These are phyloP conservation scores for Sphagnurus paluster DNA, from an alignment of 1,284 basidiomycete species.

Conservation along the genomic window DNA sequence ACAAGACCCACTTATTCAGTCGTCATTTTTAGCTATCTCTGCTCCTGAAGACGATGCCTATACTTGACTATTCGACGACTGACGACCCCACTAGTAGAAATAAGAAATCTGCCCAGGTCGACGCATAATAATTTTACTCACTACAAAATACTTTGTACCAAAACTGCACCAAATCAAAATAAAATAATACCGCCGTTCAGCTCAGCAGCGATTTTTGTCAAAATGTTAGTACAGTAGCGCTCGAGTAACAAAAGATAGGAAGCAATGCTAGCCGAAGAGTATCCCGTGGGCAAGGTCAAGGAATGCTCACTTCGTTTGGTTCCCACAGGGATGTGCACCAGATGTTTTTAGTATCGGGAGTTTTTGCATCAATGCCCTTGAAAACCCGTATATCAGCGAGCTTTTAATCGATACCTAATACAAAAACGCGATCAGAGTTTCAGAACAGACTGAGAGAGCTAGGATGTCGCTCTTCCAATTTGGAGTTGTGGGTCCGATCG, in stretches of 20 bases:
- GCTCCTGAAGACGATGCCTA: conserved; percentile 33
- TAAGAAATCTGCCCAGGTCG: background rate
- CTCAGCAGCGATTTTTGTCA: background rate
- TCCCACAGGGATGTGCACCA: background rate
- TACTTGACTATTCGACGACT: conserved; percentile 18
- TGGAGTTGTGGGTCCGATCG: conserved; percentile 1
- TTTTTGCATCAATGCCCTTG: conserved; percentile 10
- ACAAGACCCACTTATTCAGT: conserved; percentile 12
- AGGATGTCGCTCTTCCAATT: background rate
- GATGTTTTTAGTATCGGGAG: conserved; percentile 5
- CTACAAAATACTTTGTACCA: background rate
- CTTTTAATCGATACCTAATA: background rate
- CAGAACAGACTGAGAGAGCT: too few relatives aligned
- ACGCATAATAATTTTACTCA: conserved; percentile 1
- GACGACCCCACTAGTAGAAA: conserved; percentile 3
- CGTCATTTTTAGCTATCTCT: conserved; percentile 36
- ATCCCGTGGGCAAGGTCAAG: background rate
- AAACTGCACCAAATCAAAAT: background rate
- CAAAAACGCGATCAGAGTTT: too few relatives aligned
- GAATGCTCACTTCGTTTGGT: background rate
- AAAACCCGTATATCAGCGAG: background rate
- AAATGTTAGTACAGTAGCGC: background rate
- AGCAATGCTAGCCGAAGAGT: background rate
- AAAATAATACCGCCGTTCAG: background rate
- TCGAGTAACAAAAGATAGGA: background rate